Evolutionary conservation across 2,329 filamentous ascomycete genomes (phyloP).

Genomic region (Elsinoe ampelina): DNA sequence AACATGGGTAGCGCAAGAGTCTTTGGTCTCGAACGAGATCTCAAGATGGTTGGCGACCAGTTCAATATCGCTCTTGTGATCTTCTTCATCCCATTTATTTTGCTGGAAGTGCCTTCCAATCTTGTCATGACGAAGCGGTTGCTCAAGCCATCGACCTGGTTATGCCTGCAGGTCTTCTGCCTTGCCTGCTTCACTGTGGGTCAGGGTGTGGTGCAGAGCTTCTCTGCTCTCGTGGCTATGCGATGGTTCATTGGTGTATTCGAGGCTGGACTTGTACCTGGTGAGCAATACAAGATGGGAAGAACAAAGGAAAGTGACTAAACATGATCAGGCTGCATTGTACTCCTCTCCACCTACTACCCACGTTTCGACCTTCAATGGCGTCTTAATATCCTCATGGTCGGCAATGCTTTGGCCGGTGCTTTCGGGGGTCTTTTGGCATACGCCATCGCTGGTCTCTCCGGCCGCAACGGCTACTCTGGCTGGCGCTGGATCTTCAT

Average conservation of each 20-base stretch:
- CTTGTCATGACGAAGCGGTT: conserved; percentile 34
- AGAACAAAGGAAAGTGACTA: not conserved
- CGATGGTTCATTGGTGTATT: conserved; percentile 33
- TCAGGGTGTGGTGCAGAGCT: conserved; percentile 40
- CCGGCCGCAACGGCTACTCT: conserved; percentile 21
- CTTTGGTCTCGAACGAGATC: conserved; percentile 46
- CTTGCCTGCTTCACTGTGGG: conserved; percentile 27
- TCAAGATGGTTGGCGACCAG: conserved; percentile 53
- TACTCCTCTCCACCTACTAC: conserved; percentile 14
- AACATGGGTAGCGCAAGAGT: conserved; percentile 48
- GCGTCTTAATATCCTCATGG: conserved; percentile 15
- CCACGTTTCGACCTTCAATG: conserved; percentile 14
- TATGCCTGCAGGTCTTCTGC: conserved; percentile 38
- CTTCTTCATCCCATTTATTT: conserved; percentile 37
- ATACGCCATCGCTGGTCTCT: conserved; percentile 23
- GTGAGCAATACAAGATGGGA: not conserved
- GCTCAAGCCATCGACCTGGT: conserved; percentile 32
- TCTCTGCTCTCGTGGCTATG: conserved; percentile 38
- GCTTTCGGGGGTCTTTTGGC: conserved; percentile 24
- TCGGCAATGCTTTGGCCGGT: conserved; percentile 18
- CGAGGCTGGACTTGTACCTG: conserved; percentile 19
- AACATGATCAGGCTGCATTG: conserved; percentile 10
- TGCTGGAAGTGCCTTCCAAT: conserved; percentile 39
- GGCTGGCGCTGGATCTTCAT: conserved; percentile 27
- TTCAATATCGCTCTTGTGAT: conserved; percentile 46